Conservation (phyloP, 1,284 basidiomycete genomes). For the Papiliotrema flavescens region DNA sequence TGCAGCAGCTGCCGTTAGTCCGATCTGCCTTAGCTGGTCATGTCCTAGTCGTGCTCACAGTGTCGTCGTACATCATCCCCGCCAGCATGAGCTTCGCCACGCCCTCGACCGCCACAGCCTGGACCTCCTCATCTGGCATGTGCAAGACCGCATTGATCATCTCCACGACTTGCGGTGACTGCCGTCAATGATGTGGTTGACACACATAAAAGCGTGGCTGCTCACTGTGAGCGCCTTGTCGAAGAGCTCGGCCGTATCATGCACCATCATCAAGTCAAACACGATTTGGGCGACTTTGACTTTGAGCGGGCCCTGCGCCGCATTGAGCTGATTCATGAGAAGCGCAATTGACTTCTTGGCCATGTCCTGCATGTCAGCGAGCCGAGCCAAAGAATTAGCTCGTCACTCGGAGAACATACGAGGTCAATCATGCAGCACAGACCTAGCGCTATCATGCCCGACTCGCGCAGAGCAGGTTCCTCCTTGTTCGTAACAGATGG, state of each 20-base stretch:
- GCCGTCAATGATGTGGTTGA: no score
- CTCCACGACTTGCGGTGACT: slow-evolving; percentile 68
- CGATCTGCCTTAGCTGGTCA: background rate
- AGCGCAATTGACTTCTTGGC: slow-evolving; percentile 84
- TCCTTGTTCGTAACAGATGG: slow-evolving; percentile 81
- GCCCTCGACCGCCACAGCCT: slow-evolving; percentile 76
- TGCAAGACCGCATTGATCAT: slow-evolving; percentile 72
- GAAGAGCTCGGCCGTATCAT: slow-evolving; percentile 60
- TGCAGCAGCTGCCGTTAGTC: slow-evolving; percentile 61
- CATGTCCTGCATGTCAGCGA: slow-evolving; percentile 62
- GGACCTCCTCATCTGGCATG: slow-evolving; percentile 62
- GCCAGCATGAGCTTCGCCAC: slow-evolving; percentile 86
- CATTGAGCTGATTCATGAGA: slow-evolving; percentile 79
- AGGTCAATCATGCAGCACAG: slow-evolving; percentile 85
- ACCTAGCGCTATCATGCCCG: slow-evolving; percentile 79
- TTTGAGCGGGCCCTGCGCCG: slow-evolving; percentile 72
- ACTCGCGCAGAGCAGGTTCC: slow-evolving; percentile 75
- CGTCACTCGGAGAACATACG: slow-evolving; percentile 37
- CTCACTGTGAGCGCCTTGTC: slow-evolving; percentile 39
- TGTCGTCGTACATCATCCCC: slow-evolving; percentile 72
- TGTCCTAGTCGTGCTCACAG: slow-evolving; percentile 51
- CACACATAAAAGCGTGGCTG: background rate
- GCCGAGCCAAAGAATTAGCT: background rate
- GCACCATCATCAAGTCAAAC: slow-evolving; percentile 87
- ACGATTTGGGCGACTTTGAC: slow-evolving; percentile 78